Evolutionary conservation across 1,139 yeast genomes (phyloP), one percentile per base, ranked within the genome.

Genomic region (Suhomyces maxii): DNA sequence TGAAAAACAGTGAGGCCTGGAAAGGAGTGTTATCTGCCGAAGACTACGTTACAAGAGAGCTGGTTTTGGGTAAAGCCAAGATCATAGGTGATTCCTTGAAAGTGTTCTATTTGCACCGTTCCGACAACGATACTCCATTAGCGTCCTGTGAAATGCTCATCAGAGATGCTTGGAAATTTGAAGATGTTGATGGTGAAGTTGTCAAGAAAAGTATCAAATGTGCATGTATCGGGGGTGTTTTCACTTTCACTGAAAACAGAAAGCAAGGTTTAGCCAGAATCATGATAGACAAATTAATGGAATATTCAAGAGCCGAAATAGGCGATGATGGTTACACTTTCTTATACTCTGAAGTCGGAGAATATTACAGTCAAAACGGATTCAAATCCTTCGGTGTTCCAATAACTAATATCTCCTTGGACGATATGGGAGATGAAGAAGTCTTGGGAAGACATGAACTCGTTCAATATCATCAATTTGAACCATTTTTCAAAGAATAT

Each of bases 301-400:
- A 66, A n/a, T 39, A 57, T 28, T 61, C 64, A 36, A 60, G 58
- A 40, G 55, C 60, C 5, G 46, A 54, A 13, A 49, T 72, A 38
- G 72, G 73, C 7, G 52, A 59, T 18, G 70, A 76, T 46, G 77
- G 79, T 13, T 73, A 76, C 44, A 65, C 76, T 11, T 79, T 76
- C 47, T 69, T 86, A 49, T 86, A 86, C 71, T 84, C 90, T 33
- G 95, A 86, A 57, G 77, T 87, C 35, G 91, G 89, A 6, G 83
- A 82, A 47, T 86, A 79, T 61, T 86, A 86, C 60, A 62, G 70
- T 33, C 68, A 71, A 47, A 73, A 77, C 55, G 95, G 89, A 1
- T 86, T 82, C 62, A 65, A 69, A 37, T 75, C 84, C 1, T 62
- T 68, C 46, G 78, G 70, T 36, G 79, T 81, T 8, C 82, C 71